A percentile compares a stretch with the other conserved stretches of the same genome.
Conservation (phyloP, 2,329 filamentous ascomycete species). For the Fusarium clavum region DNA sequence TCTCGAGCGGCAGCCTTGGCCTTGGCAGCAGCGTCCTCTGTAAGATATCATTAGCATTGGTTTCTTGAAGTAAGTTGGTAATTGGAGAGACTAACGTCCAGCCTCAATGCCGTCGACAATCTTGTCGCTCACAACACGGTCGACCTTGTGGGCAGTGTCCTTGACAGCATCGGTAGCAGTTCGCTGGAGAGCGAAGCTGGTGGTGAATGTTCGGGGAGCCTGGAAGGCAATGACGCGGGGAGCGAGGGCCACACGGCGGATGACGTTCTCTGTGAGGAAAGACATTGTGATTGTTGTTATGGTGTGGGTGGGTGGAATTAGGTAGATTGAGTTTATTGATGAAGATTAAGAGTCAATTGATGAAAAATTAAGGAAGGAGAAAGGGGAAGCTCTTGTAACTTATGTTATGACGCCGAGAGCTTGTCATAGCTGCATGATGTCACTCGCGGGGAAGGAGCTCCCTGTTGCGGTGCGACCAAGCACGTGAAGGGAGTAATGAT, state of each 20-base stretch:
- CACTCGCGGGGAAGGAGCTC: conserved; percentile 41
- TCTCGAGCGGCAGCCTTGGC: conserved; percentile 51
- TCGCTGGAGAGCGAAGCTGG: conserved; percentile 59
- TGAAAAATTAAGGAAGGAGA: conserved; percentile 11
- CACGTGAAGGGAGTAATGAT: conserved; percentile 45
- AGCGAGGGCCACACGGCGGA: conserved; percentile 58
- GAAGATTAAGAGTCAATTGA: conserved; percentile 22
- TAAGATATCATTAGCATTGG: conserved; percentile 13
- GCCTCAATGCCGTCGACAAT: conserved; percentile 71
- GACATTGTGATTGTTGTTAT: conserved; percentile 57
- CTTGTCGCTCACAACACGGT: conserved; percentile 70
- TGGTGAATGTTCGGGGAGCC: conserved; percentile 63
- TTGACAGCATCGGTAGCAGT: conserved; percentile 66
- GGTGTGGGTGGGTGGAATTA: conserved; percentile 1
- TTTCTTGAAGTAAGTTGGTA: background rate
- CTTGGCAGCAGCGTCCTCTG: conserved; percentile 59
- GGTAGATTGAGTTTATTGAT: background rate
- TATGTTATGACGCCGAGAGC: conserved; percentile 40
- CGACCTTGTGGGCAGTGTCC: conserved; percentile 69
- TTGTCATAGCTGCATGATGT: conserved; percentile 43
- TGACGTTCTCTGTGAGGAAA: conserved; percentile 61
- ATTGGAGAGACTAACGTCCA: conserved; percentile 58
- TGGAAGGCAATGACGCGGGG: conserved; percentile 54
- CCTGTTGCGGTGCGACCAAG: conserved; percentile 33
- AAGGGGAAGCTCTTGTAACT: conserved; percentile 26